Evolutionary conservation across 2,329 filamentous ascomycete species (phyloP), one percentile per base, ranked within the genome.

Genomic region (Neoascochyta sp.): DNA sequence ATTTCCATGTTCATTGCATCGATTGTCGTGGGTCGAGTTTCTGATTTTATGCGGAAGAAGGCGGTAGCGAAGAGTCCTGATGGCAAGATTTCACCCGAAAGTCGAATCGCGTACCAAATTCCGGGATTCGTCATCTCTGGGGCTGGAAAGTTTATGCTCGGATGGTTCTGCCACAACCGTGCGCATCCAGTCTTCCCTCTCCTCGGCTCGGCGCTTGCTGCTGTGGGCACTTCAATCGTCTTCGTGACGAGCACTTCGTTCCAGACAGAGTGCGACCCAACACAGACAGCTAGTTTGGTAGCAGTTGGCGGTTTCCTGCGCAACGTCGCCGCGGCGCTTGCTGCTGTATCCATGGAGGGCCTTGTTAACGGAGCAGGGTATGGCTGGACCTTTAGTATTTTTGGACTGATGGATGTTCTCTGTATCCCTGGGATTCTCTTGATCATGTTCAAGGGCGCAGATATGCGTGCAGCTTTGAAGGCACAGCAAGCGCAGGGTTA

Each of bases 171-270:
- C 6, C 34, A 16, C 39, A 54, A 14, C 37, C 54, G 5, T 35
- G 50, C 24, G 31, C 49, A 44, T 17, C 47, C 47, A 20, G 45
- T 40, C 10, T 35, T 34, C 11, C 33, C 36, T 9, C 46, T 48
- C 7, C 36, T 44, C 15, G 41, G 43, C 9, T 30, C 44, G 11
- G 43, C 60, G 50, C 51, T 36, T 51, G 58, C 66, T 18, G 64
- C 63, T 5, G 62, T 64, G 34, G 63, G 63, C 5, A 63, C 43
- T 7, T 48, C 48, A 7, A 21, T 65, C 39, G 64, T 68, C 23
- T 66, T 68, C 34, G 61, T 68, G 11, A 60, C 63, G 3, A 66
- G 56, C 13, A 66, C 64, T 0, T 61, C 62, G 1, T 69, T 65
- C 36, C 55, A 66, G 22, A 67, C 65, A 9, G 63, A 67, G 34